Evolutionary conservation across 2,329 filamentous ascomycete genomes (phyloP).

Genomic region (Neobulgaria alba): DNA sequence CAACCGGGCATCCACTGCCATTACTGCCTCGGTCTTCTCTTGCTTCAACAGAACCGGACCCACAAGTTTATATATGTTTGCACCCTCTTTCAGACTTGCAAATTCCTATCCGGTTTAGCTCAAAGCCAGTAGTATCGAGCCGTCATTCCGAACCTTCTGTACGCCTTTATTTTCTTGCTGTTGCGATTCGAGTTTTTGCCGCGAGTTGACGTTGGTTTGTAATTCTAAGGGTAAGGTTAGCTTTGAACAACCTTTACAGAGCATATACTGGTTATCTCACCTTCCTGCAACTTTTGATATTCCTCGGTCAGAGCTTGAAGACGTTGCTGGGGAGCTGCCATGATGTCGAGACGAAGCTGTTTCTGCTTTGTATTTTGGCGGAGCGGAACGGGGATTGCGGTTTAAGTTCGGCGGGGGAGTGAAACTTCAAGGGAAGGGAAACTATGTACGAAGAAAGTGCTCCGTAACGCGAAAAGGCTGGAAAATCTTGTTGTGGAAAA

Average conservation of each 20-base stretch:
- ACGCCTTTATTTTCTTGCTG: conserved; percentile 88
- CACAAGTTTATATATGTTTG: conserved; percentile 92
- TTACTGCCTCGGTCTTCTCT: conserved; percentile 80
- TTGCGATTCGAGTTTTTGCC: conserved; percentile 89
- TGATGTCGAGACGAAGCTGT: no score
- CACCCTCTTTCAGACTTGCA: conserved; percentile 63
- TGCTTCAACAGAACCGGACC: conserved; percentile 92
- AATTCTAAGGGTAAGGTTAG: conserved; percentile 53
- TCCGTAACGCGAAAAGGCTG: no score
- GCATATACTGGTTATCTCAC: conserved; percentile 33
- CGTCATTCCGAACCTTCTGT: conserved; percentile 52
- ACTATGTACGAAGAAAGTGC: no score
- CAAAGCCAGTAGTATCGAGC: background rate
- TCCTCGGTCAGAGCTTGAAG: conserved; percentile 80
- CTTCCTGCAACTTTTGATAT: conserved; percentile 78
- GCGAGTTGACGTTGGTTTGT: conserved; percentile 63
- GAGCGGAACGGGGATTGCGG: no score
- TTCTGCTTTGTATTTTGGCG: no score
- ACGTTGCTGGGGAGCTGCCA: conserved; percentile 67
- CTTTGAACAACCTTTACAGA: background rate
- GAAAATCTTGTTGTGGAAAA: no score
- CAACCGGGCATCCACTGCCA: conserved; percentile 81
- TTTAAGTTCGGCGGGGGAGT: no score
- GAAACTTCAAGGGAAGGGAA: no score
- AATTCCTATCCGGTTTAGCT: conserved; percentile 58